Evolutionary conservation across 2,329 filamentous ascomycete genomes (phyloP).

Genomic region (Fusarium mangiferae): DNA sequence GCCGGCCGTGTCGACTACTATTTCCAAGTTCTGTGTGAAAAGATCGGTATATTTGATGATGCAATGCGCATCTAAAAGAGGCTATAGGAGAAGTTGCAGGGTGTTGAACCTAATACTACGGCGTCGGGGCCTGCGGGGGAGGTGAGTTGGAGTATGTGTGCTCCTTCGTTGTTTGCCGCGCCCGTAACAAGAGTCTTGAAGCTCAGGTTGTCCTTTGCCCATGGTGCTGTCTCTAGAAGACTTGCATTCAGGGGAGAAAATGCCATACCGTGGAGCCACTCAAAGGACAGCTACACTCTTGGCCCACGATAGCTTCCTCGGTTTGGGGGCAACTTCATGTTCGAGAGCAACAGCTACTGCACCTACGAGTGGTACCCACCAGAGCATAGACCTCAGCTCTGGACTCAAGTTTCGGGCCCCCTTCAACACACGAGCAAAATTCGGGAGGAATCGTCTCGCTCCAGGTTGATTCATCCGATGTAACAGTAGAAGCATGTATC

Average conservation of each 20-base stretch:
- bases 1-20: constrained; percentile 48
- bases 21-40: constrained; percentile 20
- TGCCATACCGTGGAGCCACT: constrained; percentile 52
- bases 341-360: constrained; percentile 37
- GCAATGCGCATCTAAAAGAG: constrained; percentile 43
- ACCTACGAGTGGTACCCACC: neutral
- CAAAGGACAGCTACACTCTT: constrained; percentile 48
- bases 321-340: constrained; percentile 46
- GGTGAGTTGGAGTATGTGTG: constrained; percentile 42
- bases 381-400: too few species aligned
- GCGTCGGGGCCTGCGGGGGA: constrained; percentile 41
- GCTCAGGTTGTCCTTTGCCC: neutral
- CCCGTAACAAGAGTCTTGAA: neutral
- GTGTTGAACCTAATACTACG: constrained; percentile 44
- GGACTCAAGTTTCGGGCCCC: too few species aligned
- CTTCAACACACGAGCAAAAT: too few species aligned
- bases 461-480: too few species aligned
- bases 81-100: constrained; percentile 15
- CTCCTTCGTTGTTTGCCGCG: rapidly evolving
- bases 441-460: too few species aligned
- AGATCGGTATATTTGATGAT: constrained; percentile 32
- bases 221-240: neutral
- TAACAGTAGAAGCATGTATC: neutral
- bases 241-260: constrained; percentile 44
- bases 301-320: constrained; percentile 41